Evolutionary conservation across 2,329 filamentous ascomycete genomes (phyloP), one percentile per base, ranked within the genome.

Genomic region (Microcera coccophila): DNA sequence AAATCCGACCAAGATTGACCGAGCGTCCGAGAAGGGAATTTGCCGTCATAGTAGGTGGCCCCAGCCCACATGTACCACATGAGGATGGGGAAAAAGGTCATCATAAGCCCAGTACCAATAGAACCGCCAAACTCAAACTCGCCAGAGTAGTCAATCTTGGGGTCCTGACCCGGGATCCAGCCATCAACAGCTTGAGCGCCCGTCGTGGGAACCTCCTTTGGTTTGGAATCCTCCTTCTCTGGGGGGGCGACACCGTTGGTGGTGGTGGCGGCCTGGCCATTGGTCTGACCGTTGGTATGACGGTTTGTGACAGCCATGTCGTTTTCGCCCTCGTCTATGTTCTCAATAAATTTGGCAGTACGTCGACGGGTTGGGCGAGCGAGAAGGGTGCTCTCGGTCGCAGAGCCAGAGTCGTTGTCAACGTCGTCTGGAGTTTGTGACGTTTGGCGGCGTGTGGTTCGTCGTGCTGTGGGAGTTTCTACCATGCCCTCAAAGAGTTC

Each of bases 21-120:
- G 33, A 78, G 63, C 2, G 70, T 69, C 2, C 81, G 86, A 33
- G 72, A 69, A 14, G 93, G 93, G 39, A 94, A 74, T 50, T 86
- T 82, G 55, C 91, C 91, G 62, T 89, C 74, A 70, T 96, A 98
- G 71, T 91, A 95, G 38, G 84, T 90, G 24, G 91, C 87, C 38
- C 93, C 93, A 66, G 95, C 84, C 90, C 90, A 97, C 90, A 98
- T 95, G 72, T 96, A 97, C 78, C 88, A 96, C 91, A 97, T 97
- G 57, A 98, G 78, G 28, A 84, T 49, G n/a, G 93, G 93, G 68
- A 97, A 98, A 35, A 85, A 81, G 49, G 90, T 76, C 89, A 97
- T 97, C 80, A 96, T 90, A 54, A 79, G 73, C 14, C 78, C 69
- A 32, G 90, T 85, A 42, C 93, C 91, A n/a, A 77, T 63, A 3